Percentiles rank a stretch among this genome's conserved stretches.
Conservation (phyloP, 257 asterid genomes). For the Cynanchum wilfordii region DNA sequence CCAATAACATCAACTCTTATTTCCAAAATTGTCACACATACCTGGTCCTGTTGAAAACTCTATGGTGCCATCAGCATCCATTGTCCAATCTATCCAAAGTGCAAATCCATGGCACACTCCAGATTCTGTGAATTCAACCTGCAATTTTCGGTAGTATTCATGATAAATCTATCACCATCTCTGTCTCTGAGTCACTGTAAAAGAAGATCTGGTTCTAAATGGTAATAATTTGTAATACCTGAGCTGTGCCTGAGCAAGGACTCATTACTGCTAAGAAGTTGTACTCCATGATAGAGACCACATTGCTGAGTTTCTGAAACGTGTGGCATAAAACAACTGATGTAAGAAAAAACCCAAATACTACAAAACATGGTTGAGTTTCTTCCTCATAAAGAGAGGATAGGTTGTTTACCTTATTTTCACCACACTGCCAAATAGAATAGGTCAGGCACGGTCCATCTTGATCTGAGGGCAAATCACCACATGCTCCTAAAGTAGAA, state of each 20-base stretch:
- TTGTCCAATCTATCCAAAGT: conserved; percentile 87
- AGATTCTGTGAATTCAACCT: conserved; percentile 51
- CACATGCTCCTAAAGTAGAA: conserved; percentile 78
- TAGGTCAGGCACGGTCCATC: conserved; percentile 62
- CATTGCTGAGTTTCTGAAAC: conserved; percentile 65
- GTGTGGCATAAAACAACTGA: not conserved
- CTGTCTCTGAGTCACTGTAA: not conserved
- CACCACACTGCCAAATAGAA: conserved; percentile 81
- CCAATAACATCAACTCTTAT: not conserved
- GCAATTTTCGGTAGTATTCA: conserved; percentile 12
- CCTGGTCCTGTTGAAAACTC: conserved; percentile 82
- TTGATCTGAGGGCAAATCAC: conserved; percentile 60
- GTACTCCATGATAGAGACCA: conserved; percentile 62
- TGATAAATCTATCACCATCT: not conserved
- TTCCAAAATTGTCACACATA: conserved; percentile 18
- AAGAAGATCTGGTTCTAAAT: not conserved
- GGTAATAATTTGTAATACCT: conserved; percentile 36
- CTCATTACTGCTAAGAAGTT: conserved; percentile 61
- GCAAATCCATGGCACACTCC: conserved; percentile 87
- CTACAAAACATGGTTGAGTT: not conserved
- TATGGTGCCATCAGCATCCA: conserved; percentile 41
- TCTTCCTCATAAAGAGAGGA: not conserved
- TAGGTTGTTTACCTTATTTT: conserved; percentile 47
- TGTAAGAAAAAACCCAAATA: not conserved
- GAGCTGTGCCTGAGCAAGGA: conserved; percentile 63